Evolutionary conservation across 176 grass and related monocot species (phyloP).

Genomic region (Chrysopogon serrulatus): DNA sequence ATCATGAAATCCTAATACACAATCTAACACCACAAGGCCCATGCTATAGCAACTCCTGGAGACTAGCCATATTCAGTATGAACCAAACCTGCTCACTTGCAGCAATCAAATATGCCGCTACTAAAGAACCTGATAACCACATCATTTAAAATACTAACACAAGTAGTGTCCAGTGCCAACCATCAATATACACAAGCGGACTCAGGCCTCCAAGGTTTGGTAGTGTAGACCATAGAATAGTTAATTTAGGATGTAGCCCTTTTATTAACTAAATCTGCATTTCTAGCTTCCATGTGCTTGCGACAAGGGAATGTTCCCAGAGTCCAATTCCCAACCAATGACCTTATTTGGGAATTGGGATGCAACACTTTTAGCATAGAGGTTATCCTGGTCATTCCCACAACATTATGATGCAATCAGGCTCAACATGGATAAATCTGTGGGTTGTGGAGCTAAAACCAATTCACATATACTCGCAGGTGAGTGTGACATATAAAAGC

Average conservation of each 20-base stretch:
- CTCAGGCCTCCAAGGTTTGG: neutral
- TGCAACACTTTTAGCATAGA: neutral
- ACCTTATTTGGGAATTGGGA: neutral
- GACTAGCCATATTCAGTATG: neutral
- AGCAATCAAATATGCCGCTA: neutral
- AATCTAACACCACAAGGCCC: neutral
- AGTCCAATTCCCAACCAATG: neutral
- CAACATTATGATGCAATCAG: neutral
- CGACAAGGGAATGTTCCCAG: neutral
- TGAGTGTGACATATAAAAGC: neutral
- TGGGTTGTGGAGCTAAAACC: neutral
- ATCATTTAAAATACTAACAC: neutral
- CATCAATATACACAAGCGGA: neutral
- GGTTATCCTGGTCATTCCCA: neutral
- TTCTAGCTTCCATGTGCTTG: neutral
- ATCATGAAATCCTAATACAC: neutral
- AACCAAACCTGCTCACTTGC: neutral
- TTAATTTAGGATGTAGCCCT: neutral
- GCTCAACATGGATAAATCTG: neutral
- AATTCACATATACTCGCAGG: too few species aligned
- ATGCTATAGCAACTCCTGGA: neutral
- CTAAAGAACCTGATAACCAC: neutral
- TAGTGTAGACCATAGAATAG: neutral
- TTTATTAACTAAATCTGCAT: neutral
- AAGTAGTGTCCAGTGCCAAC: neutral